Evolutionary conservation across 352 stramenopile species (phyloP), one percentile per base, ranked within the genome.

Genomic region (Phytophthora lateralis): DNA sequence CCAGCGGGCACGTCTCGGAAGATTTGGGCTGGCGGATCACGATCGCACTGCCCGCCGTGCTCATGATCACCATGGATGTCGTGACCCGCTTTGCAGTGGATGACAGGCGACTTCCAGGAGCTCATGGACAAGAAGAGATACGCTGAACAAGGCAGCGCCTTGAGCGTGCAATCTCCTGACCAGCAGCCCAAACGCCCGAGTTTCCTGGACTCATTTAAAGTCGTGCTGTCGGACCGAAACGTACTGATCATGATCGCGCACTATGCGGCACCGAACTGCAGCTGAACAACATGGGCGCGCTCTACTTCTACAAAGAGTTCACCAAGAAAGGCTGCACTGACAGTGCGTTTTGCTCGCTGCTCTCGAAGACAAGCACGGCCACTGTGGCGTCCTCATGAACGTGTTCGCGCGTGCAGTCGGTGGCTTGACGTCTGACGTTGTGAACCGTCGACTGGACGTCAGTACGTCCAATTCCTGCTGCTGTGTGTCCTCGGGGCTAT

Each of bases 221-320:
- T 85, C 54, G 90, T 90, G 30, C 75, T 90, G 15, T 54, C 78
- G 1, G 91, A 98, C 69, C 58, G 83, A 50, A 98, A 98, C 71
- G 93, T 90, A 9, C 93, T 95, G 71, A 71, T 98, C 42, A 77
- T 99, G 55, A 94, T 97, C 67, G 54, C 96, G 27, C 91, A 98
- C 58, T 99, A 99, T 69, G 95, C 80, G 7, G 85, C 49, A 93
- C 97, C 15, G 96, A 99, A 67, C 76, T 99, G 21, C 96, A 97
- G 69, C 85, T 98, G 52, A 98, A 98, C 87, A 98, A 98, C 78
- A 96, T 96, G 71, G 90, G 91, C 30, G 91, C 93, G 6, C 74
- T 91, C 15, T 98, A 98, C 76, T 98, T 98, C 63, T 92, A 95
- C 57, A 84, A 92, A 21, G 79, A 93, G 38, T 98, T 98, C 57